A percentile compares a stretch with the other conserved stretches of the same genome.
Conservation (phyloP, 2,329 filamentous ascomycete genomes). For the Hymenoscyphus infarciens region DNA sequence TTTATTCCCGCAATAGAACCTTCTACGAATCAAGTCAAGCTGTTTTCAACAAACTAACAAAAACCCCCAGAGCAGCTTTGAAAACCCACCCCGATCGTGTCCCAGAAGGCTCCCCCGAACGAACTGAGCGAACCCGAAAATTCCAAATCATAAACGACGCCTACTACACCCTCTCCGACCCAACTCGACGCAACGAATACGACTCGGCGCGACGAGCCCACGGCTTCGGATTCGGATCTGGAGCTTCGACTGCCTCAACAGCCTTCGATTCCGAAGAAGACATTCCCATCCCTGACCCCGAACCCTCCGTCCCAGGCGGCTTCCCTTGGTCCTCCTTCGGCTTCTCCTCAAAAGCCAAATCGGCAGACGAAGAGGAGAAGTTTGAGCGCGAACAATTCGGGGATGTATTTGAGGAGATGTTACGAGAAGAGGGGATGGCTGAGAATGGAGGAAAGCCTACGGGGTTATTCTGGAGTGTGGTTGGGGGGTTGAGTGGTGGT, state of each 20-base stretch:
- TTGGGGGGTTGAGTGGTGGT: constrained; percentile 83
- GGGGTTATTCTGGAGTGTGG: constrained; percentile 77
- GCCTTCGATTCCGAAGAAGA: constrained; percentile 42
- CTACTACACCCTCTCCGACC: constrained; percentile 86
- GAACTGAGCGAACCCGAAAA: constrained; percentile 73
- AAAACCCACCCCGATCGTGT: constrained; percentile 95
- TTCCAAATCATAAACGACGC: constrained; percentile 93
- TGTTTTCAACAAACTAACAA: not conserved
- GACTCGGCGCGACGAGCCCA: constrained; percentile 67
- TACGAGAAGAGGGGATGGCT: constrained; percentile 79
- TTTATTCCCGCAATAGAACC: not conserved
- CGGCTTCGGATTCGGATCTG: constrained; percentile 42
- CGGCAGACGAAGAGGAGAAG: constrained; percentile 50
- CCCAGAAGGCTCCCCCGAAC: constrained; percentile 76
- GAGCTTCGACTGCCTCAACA: constrained; percentile 40
- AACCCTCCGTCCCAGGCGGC: constrained; percentile 40
- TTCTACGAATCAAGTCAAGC: constrained; percentile 13
- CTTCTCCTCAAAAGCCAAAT: constrained; percentile 44
- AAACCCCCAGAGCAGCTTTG: constrained; percentile 64
- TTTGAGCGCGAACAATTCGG: constrained; percentile 79
- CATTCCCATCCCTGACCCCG: constrained; percentile 39
- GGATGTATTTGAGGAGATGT: constrained; percentile 86
- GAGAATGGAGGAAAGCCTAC: constrained; percentile 62
- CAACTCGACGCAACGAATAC: constrained; percentile 74
- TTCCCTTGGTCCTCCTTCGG: constrained; percentile 76